A percentile compares a stretch with the other conserved stretches of the same genome.
These are phyloP conservation scores for Heliamphora exappendiculata DNA, from an alignment of 148 eudicot species.

Conservation along the genomic window DNA sequence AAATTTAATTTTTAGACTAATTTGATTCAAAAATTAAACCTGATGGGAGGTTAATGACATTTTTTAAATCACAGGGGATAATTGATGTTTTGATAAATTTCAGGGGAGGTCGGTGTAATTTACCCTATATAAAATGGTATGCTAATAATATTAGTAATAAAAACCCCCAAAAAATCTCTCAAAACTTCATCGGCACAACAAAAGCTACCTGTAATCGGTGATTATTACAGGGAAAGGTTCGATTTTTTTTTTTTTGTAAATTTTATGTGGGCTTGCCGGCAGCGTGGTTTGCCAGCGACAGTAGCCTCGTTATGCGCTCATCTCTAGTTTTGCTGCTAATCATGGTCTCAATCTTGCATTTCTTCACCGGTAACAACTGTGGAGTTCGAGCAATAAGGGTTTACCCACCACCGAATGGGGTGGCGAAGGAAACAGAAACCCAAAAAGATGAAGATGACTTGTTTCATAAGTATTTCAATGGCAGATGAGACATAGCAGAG, in stretches of 20 bases:
- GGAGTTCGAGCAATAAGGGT: conserved; percentile 30
- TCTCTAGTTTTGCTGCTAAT: conserved; percentile 11
- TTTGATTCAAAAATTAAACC: no score
- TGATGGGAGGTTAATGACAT: no score
- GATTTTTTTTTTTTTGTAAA: background rate
- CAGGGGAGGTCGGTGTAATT: no score
- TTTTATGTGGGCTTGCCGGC: conserved; percentile 25
- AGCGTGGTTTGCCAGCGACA: conserved; percentile 40
- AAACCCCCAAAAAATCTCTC: background rate
- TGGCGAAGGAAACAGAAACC: background rate
- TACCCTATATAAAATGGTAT: no score
- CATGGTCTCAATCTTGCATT: conserved; percentile 26
- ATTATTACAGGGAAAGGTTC: background rate
- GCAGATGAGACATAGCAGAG: no score
- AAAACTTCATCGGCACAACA: background rate
- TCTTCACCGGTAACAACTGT: conserved; percentile 15
- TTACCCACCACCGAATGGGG: conserved; percentile 10
- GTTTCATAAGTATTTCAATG: conserved; percentile 32
- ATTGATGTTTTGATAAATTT: no score
- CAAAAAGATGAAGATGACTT: conserved; percentile 14
- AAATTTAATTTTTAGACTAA: no score
- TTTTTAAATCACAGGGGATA: no score
- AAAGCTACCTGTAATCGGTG: background rate
- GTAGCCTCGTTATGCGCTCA: conserved; percentile 15
- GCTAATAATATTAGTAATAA: background rate